Base-by-base conservation (phyloP, 768 basidiomycete genomes). In the Phaffia tasmanica region DNA sequence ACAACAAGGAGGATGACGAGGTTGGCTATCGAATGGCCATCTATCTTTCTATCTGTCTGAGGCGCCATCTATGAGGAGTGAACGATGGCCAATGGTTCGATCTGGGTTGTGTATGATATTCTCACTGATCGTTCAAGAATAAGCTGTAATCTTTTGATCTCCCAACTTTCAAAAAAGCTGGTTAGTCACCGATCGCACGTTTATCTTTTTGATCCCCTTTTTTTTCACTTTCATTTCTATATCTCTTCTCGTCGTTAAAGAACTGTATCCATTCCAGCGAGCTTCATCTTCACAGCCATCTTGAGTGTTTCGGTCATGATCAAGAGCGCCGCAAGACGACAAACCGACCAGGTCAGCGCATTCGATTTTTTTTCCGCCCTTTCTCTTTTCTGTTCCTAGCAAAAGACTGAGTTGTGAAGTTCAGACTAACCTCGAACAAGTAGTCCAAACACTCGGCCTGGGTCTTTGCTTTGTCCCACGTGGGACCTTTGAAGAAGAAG, bases 361-460 rank as follows among this genome's bases (percentile, higher is more conserved):
- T 9, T 35, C 30, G 30, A 8, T n/a, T 46, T 25, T 14, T 16
- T 32, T 23, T 47, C 6, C 25, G 6, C 18, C 6, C 6, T 19
- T 23, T 19, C 6, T 7, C 7, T n/a, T 19, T 57, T 3, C 56
- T 57, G 56, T 11, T 11, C 9, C 29, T 9, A 32, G 3, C 32
- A 59, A 46, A 46, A n/a, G 23, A 55, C 18, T 53, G 48, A 54
- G 19, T 15, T 23, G 32, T 7, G 32, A 46, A 3, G 15, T 30
- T n/a, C 21, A 11, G 23, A 27, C 66, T 27, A 18, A 67, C 66
- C 74, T 93, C 90, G 71, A 92, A 89, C 21, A 93, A 80, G 76
- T 92, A 93, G 74, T 93, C 90, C 35, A 92, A 81, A 75, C 90
- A 93, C 81, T 91, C 89, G 0, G 87, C 84, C 72, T 91, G 89